Conservation (phyloP, 2,329 filamentous ascomycete genomes). For the Penicillium rolfsii region DNA sequence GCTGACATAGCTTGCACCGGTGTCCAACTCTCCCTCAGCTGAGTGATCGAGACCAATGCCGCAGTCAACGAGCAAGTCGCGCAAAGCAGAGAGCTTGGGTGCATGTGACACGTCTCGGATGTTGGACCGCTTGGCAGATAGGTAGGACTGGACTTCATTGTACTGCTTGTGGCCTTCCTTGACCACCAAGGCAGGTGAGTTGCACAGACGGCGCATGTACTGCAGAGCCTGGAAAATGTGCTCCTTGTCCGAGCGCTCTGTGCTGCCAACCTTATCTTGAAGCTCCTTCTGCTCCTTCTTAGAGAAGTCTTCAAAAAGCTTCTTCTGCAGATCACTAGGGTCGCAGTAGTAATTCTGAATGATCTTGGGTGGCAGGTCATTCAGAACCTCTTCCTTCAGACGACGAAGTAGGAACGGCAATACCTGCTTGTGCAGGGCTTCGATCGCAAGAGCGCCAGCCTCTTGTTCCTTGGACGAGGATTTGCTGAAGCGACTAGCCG, state of each 20-base stretch:
- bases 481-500: slow-evolving; percentile 91
- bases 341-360: slow-evolving; percentile 99
- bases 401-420: slow-evolving; percentile 93
- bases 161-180: slow-evolving; percentile 92
- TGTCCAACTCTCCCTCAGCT: slow-evolving; percentile 58
- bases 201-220: slow-evolving; percentile 99
- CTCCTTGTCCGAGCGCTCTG: slow-evolving; percentile 91
- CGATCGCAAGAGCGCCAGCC: slow-evolving; percentile 90
- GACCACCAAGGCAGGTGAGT: slow-evolving; percentile 93
- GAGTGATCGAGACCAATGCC: slow-evolving; percentile 80
- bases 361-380: slow-evolving; percentile 97
- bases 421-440: slow-evolving; percentile 98
- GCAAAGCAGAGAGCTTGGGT: slow-evolving; percentile 86
- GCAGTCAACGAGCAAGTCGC: slow-evolving; percentile 95
- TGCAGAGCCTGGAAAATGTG: slow-evolving; percentile 99
- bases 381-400: slow-evolving; percentile 94
- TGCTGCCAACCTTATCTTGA: slow-evolving; percentile 76
- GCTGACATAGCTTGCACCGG: slow-evolving; percentile 78
- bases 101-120: slow-evolving; percentile 86
- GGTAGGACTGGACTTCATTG: slow-evolving; percentile 78
- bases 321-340: slow-evolving; percentile 89
- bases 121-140: slow-evolving; percentile 76
- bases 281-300: slow-evolving; percentile 91
- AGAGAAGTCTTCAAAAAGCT: slow-evolving; percentile 93
- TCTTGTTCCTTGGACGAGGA: slow-evolving; percentile 98